These are phyloP conservation scores for Stachybotrys chartarum DNA, from an alignment of 2,329 filamentous ascomycete species.

Conservation along the genomic window DNA sequence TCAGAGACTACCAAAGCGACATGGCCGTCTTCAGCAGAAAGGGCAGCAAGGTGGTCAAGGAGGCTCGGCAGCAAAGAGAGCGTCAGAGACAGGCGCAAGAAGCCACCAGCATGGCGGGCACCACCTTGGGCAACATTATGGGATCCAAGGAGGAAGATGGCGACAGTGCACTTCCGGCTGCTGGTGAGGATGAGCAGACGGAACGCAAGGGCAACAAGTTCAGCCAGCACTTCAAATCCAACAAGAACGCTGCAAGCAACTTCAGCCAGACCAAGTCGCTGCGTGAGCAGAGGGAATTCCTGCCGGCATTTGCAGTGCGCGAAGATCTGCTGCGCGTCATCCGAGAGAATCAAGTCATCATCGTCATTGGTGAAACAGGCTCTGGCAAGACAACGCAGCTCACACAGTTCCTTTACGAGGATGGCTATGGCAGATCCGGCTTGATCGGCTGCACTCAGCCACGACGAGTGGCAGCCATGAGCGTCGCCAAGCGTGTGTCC, in stretches of 20 bases:
- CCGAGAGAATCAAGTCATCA: conserved; percentile 92
- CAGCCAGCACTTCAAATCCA: conserved; percentile 81
- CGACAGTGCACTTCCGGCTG: conserved; percentile 76
- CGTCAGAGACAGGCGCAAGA: conserved; percentile 91
- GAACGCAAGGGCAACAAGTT: conserved; percentile 61
- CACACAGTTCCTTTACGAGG: conserved; percentile 92
- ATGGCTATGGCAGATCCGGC: conserved; percentile 80
- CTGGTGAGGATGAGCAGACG: conserved; percentile 63
- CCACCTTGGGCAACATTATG: conserved; percentile 88
- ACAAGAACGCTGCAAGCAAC: conserved; percentile 67
- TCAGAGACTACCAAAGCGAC: conserved; percentile 90
- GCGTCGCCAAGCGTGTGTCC: conserved; percentile 93
- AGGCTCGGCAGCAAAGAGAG: conserved; percentile 85
- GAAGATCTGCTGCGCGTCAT: conserved; percentile 90
- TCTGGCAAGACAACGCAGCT: conserved; percentile 97
- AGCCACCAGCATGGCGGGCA: conserved; percentile 87
- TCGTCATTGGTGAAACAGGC: conserved; percentile 94
- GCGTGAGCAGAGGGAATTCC: conserved; percentile 82
- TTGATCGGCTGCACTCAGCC: conserved; percentile 97
- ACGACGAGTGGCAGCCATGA: conserved; percentile 95
- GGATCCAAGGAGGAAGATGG: conserved; percentile 89
- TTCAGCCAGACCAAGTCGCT: conserved; percentile 92
- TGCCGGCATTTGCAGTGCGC: conserved; percentile 92
- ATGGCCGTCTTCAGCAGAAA: conserved; percentile 98
- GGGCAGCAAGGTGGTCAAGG: conserved; percentile 86